Evolutionary conservation across 768 basidiomycete genomes (phyloP).

Genomic region (Serendipita sp.): DNA sequence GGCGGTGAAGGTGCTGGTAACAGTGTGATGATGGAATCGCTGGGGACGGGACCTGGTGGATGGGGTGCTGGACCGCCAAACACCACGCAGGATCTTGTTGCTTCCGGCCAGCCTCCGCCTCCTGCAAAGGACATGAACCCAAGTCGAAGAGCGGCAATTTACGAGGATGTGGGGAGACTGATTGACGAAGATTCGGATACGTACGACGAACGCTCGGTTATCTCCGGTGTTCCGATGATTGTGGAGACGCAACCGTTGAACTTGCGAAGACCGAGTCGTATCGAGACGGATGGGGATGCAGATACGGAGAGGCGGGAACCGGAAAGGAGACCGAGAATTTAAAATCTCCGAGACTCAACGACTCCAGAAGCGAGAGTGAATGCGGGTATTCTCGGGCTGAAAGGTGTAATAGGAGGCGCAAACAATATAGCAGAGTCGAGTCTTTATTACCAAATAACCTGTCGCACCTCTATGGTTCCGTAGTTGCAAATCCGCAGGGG

Average conservation of each 20-base stretch:
- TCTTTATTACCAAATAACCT: too few species aligned
- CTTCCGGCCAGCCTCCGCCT: not conserved
- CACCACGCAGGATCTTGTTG: not conserved
- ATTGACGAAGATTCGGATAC: not conserved
- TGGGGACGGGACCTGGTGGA: slow-evolving; percentile 4
- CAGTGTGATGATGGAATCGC: not conserved
- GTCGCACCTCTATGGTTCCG: too few species aligned
- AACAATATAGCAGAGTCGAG: not conserved
- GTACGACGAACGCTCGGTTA: not conserved
- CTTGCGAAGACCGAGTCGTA: not conserved
- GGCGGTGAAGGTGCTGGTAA: not conserved
- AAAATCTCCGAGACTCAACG: not conserved
- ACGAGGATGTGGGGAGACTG: not conserved
- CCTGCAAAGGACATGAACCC: not conserved
- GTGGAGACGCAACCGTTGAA: not conserved
- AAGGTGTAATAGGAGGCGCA: not conserved
- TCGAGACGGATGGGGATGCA: not conserved
- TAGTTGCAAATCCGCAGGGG: too few species aligned
- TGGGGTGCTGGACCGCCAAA: not conserved
- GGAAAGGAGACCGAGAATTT: not conserved
- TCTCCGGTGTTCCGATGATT: not conserved
- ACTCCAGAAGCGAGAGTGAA: not conserved
- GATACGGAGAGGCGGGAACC: not conserved
- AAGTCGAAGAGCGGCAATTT: not conserved
- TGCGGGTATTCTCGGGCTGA: not conserved